phyloP scores from a whole-genome alignment of 176 grass and related monocot genomes.

The Microstegium vimineum region DNA sequence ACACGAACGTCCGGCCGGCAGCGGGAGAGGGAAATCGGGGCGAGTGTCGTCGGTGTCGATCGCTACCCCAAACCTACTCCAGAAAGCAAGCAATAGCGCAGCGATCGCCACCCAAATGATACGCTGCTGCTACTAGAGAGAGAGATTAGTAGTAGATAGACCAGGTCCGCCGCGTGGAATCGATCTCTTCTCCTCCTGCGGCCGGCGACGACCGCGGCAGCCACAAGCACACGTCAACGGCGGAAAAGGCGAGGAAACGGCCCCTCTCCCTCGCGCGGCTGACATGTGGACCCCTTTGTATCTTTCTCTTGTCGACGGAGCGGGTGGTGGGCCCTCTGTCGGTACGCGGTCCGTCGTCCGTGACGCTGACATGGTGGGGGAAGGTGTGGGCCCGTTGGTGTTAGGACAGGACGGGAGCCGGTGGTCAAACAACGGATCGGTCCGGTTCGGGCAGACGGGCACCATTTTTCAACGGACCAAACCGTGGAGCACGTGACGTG shows the following conservation, averaged over 20 bases:
- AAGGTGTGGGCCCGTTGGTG: background rate
- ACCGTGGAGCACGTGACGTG: background rate
- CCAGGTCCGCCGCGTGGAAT: slow-evolving; percentile 2
- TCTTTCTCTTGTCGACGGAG: background rate
- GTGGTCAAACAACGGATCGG: background rate
- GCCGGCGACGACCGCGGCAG: slow-evolving; percentile 23
- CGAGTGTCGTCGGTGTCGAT: background rate
- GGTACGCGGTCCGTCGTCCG: background rate
- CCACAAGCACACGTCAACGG: background rate
- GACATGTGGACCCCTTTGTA: background rate
- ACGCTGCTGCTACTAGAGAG: background rate
- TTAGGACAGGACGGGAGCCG: background rate
- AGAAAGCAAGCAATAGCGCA: background rate
- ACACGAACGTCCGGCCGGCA: background rate
- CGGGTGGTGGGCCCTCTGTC: background rate
- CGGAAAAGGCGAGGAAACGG: background rate
- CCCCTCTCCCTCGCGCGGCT: background rate
- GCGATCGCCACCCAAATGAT: background rate
- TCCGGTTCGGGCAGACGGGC: too few relatives aligned
- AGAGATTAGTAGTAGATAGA: background rate
- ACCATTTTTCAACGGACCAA: background rate
- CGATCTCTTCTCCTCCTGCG: background rate
- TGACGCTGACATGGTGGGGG: background rate
- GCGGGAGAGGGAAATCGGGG: background rate
- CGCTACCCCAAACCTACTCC: background rate